Evolutionary conservation across 2,329 filamentous ascomycete species (phyloP), one percentile per base, ranked within the genome.

Genomic region (Fusarium irregulare): DNA sequence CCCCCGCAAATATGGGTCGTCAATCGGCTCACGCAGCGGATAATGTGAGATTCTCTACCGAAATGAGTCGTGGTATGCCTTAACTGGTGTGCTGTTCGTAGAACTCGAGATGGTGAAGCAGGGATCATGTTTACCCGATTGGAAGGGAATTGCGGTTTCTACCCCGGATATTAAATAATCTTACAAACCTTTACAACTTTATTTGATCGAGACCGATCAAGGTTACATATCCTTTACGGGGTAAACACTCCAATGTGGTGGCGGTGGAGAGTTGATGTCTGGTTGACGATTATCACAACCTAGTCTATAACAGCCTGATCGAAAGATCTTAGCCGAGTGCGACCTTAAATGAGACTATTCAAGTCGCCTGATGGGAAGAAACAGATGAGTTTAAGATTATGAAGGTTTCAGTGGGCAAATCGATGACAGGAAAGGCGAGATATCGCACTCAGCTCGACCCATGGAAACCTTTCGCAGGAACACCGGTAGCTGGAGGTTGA

Each of bases 401-500:
- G 4, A 16, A 44, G 14, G 21, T 2, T n/a, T 4, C 10, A 1
- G 2, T n/a, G 18, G 18, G 18, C 10, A 12, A 3, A 1, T 37
- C 6, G 0, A 37, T 2, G 18, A n/a, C 5, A n/a, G 6, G 10
- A 37, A 37, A 12, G 18, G 18, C 6, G 10, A n/a, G 34, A 37
- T 37, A n/a, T 12, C 2, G 18, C 18, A 18, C 34, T 37, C 18
- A 37, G 18, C 18, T n/a, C 10, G 18, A n/a, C 18, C 1, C 10
- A n/a, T 37, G 0, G 10, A 12, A 2, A 37, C 10, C 6, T 2
- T 37, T 1, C 3, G 0, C 34, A 0, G 6, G 10, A 12, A 6
- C 4, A 6, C 3, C 18, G 10, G 34, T n/a, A 37, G 0, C 3
- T 37, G 10, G 3, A n/a, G 10, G 10, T 12, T 6, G 18, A 37